These are phyloP conservation scores for Neoboletus magnificus DNA, from an alignment of 768 basidiomycete genomes.

Conservation along the genomic window DNA sequence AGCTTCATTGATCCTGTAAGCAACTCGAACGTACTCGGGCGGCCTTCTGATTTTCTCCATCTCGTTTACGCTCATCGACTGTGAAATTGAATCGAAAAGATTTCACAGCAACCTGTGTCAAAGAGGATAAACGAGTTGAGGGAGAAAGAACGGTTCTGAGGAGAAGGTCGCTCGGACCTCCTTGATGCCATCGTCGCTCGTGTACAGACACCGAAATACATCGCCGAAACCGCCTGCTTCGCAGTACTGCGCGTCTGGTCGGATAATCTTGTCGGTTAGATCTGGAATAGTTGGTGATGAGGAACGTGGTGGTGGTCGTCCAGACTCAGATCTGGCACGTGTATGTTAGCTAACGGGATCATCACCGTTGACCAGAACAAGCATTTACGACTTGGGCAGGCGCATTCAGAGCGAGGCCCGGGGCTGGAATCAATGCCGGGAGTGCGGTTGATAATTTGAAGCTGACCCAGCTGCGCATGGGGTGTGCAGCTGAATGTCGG, in stretches of 20 bases:
- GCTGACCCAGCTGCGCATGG: too few relatives aligned
- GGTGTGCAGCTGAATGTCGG: too few relatives aligned
- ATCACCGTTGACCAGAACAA: not conserved
- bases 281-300: not conserved
- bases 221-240: slow-evolving; percentile 6
- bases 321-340: too few relatives aligned
- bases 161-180: not conserved
- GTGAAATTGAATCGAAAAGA: slow-evolving; percentile 5
- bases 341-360: too few relatives aligned
- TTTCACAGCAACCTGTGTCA: slow-evolving; percentile 5
- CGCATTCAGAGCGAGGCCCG: not conserved
- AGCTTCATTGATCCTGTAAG: not conserved
- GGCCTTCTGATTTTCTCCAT: not conserved
- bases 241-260: not conserved
- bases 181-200: not conserved
- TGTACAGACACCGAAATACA: not conserved
- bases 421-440: too few relatives aligned
- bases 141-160: not conserved
- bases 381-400: not conserved
- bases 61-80: not conserved
- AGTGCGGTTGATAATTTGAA: not conserved
- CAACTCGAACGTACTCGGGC: slow-evolving; percentile 1
- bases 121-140: not conserved
- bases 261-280: not conserved
- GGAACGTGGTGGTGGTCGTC: too few relatives aligned